Conservation (phyloP, 2,329 filamentous ascomycete species). For the Coniochaeta ligniaria region DNA sequence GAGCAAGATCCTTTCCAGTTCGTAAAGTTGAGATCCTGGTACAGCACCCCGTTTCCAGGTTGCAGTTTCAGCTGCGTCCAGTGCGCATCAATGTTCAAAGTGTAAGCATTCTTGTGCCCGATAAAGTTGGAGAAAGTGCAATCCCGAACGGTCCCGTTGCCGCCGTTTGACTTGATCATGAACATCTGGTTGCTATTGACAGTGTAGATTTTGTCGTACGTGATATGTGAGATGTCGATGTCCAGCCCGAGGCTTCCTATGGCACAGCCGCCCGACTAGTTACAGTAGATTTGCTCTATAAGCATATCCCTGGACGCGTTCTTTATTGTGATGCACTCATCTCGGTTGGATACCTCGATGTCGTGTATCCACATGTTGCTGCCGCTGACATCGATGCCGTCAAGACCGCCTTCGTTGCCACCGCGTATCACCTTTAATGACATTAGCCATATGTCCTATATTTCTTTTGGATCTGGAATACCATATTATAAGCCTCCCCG, state of each 20-base stretch:
- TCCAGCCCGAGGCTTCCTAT: conserved; percentile 46
- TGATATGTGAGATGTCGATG: conserved; percentile 41
- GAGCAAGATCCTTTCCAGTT: conserved; percentile 49
- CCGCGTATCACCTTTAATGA: too few relatives aligned
- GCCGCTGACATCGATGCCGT: conserved; percentile 48
- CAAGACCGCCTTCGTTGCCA: conserved; percentile 41
- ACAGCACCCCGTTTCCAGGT: conserved; percentile 41
- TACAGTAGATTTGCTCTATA: conserved; percentile 55
- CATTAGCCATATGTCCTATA: too few relatives aligned
- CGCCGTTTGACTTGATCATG: conserved; percentile 56
- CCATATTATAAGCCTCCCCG: conserved; percentile 47
- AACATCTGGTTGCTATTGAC: conserved; percentile 55
- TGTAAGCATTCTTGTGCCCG: conserved; percentile 52
- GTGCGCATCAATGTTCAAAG: conserved; percentile 33
- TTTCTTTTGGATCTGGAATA: too few relatives aligned
- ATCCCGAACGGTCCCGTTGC: conserved; percentile 43
- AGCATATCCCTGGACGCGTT: conserved; percentile 44
- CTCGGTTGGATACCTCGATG: conserved; percentile 54
- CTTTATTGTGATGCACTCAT: conserved; percentile 39
- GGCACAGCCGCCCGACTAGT: conserved; percentile 52
- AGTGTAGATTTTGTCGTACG: conserved; percentile 52
- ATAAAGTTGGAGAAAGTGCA: conserved; percentile 50
- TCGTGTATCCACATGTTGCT: conserved; percentile 52
- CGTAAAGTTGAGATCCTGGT: conserved; percentile 43
- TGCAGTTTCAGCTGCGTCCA: conserved; percentile 6